These are phyloP conservation scores for Fusarium cicatricum DNA, from an alignment of 2,329 filamentous ascomycete genomes.

Conservation along the genomic window DNA sequence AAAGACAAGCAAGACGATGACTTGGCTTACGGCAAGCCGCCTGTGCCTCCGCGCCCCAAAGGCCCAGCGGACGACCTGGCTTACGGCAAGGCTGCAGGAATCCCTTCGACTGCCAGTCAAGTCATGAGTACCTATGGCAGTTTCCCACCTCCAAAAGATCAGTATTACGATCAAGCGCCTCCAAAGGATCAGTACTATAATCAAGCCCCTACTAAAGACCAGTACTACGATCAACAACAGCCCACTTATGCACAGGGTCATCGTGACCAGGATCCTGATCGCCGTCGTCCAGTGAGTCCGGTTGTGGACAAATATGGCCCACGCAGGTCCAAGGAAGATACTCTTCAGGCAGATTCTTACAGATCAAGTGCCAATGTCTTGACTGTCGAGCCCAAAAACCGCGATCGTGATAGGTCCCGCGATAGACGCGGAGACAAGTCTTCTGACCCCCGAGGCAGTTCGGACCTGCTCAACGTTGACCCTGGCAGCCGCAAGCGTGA, in stretches of 20 bases:
- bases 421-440: slow-evolving; percentile 45
- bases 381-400: slow-evolving; percentile 51
- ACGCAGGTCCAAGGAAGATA: slow-evolving; percentile 33
- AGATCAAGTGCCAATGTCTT: slow-evolving; percentile 51
- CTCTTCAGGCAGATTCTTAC: slow-evolving; percentile 49
- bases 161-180: neutral
- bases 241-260: slow-evolving; percentile 25
- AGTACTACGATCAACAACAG: slow-evolving; percentile 23
- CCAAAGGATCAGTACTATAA: neutral
- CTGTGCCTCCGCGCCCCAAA: slow-evolving; percentile 39
- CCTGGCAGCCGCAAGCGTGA: slow-evolving; percentile 35
- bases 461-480: slow-evolving; percentile 37
- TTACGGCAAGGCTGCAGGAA: slow-evolving; percentile 35
- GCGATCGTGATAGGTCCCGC: slow-evolving; percentile 47
- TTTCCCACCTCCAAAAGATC: slow-evolving; percentile 31
- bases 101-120: slow-evolving; percentile 35
- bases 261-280: slow-evolving; percentile 21
- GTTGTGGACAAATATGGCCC: slow-evolving; percentile 31
- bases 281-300: slow-evolving; percentile 18
- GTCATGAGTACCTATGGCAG: slow-evolving; percentile 41
- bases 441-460: slow-evolving; percentile 27
- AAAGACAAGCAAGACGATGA: slow-evolving; percentile 53
- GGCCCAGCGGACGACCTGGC: slow-evolving; percentile 34
- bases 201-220: slow-evolving; percentile 4
- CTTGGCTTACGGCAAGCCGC: slow-evolving; percentile 58